A percentile compares a stretch with the other conserved stretches of the same genome.
These are phyloP conservation scores for Pugionium dolabratum DNA, from an alignment of 345 rosid genomes.

Conservation along the genomic window DNA sequence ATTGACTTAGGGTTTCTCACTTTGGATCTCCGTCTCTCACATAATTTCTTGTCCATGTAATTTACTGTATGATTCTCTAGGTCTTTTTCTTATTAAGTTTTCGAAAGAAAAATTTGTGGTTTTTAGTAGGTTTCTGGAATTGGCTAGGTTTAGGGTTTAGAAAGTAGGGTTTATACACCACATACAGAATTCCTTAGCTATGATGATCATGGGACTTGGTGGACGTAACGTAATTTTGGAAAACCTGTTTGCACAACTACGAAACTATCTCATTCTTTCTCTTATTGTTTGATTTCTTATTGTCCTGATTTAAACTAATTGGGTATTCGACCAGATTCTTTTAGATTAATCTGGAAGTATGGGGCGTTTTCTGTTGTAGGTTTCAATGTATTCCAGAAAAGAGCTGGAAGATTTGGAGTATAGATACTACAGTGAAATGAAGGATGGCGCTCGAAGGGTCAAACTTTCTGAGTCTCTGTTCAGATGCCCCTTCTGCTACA, in stretches of 20 bases:
- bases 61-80: neutral
- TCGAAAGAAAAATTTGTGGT: neutral
- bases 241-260: no score
- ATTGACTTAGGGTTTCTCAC: constrained; percentile 11
- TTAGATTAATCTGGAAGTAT: neutral
- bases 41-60: neutral
- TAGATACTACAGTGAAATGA: constrained; percentile 49
- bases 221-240: no score
- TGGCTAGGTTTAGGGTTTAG: constrained; percentile 13
- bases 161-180: constrained; percentile 10
- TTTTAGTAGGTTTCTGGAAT: neutral
- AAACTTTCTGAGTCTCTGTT: constrained; percentile 42
- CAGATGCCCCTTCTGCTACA: constrained; percentile 57
- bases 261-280: neutral
- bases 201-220: no score
- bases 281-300: neutral
- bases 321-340: neutral
- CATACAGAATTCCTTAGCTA: neutral
- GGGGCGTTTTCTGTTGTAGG: constrained; percentile 7
- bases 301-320: neutral
- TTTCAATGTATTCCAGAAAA: constrained; percentile 35
- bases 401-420: constrained; percentile 53
- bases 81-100: neutral
- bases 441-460: constrained; percentile 39
- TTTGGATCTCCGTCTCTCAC: neutral